Evolutionary conservation across 2,329 filamentous ascomycete species (phyloP), one percentile per base, ranked within the genome.

Genomic region (Thelonectria rubi): DNA sequence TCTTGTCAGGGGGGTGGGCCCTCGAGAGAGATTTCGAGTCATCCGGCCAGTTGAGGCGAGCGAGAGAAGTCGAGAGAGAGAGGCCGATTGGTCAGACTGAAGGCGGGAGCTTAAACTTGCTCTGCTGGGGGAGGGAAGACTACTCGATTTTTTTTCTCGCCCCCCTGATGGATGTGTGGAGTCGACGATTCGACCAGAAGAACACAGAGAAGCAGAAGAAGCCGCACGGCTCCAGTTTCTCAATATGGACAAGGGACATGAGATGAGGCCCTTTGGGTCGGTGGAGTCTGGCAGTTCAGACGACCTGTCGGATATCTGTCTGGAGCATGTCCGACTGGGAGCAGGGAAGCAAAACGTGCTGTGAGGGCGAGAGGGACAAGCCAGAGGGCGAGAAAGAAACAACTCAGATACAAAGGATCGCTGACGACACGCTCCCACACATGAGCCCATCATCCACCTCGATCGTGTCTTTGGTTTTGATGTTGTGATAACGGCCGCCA

Each of bases 1-100:
- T 32, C 53, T 57, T 63, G 61, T 63, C 61, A 63, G 30, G 56
- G 10, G n/a, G 61, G 53, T 54, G 61, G 59, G 61, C 20, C 39
- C 1, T 20, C 2, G 8, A 30, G 32, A 14, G 51, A 46, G 42
- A 40, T 17, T 52, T 60, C 61, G 61, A 63, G 61, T 63, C 61
- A 63, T 63, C 56, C 57, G 61, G 61, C 42, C 26, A 51, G 56
- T 46, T 43, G 50, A 24, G 37, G 24, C 18, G 45, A 43, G 18
- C 17, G 42, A 17, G 3, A 34, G 32, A 24, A 40, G 26, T 32
- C 14, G 54, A 42, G 24, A 42, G 24, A 34, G 52, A 48, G 32
- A 17, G 43, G n/a, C 56, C 37, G 39, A 63, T 60, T 63, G 60
- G 60, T 30, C 24, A 20, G 14, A 11, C 7, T 12, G 30, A 47